phyloP scores from a whole-genome alignment of 805 yeast species.

The Spathaspora gorwiae region DNA sequence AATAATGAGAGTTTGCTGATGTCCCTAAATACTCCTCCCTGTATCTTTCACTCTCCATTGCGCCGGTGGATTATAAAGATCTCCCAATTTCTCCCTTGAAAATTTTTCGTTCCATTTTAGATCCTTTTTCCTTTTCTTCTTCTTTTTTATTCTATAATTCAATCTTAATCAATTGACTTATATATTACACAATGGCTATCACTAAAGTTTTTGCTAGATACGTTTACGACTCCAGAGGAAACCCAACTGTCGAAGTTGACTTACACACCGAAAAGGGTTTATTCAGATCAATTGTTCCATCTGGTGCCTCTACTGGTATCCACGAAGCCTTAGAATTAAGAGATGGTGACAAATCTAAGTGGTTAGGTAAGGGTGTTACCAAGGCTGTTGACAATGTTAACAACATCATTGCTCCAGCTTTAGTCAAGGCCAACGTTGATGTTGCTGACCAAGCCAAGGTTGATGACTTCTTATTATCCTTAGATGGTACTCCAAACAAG shows the following conservation, averaged over 20 bases:
- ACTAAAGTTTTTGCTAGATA: constrained; percentile 87
- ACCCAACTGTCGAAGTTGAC: constrained; percentile 99
- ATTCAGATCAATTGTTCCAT: constrained; percentile 97
- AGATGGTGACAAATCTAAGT: constrained; percentile 95
- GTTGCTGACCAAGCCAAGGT: constrained; percentile 81
- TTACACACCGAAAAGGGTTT: constrained; percentile 86
- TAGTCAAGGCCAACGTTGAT: constrained; percentile 74
- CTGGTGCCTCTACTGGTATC: constrained; percentile 99
- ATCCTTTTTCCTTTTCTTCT: constrained; percentile 2
- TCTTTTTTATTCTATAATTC: constrained; percentile 2
- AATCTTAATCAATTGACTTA: constrained; percentile 4
- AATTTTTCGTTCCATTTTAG: constrained; percentile 2
- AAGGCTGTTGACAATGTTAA: constrained; percentile 97
- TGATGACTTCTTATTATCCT: constrained; percentile 77
- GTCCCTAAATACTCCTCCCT: not conserved
- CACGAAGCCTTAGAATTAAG: constrained; percentile 98
- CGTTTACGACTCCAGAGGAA: constrained; percentile 99
- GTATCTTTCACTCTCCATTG: not conserved
- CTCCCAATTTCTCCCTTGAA: not conserved
- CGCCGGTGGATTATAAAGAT: not conserved
- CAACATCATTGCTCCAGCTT: constrained; percentile 90
- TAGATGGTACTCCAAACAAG: constrained; percentile 98
- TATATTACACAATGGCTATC: constrained; percentile 59
- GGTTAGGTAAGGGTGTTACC: constrained; percentile 98
- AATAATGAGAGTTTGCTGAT: not conserved